Conservation (phyloP, 305 asterid species). For the Galium porrigens region DNA sequence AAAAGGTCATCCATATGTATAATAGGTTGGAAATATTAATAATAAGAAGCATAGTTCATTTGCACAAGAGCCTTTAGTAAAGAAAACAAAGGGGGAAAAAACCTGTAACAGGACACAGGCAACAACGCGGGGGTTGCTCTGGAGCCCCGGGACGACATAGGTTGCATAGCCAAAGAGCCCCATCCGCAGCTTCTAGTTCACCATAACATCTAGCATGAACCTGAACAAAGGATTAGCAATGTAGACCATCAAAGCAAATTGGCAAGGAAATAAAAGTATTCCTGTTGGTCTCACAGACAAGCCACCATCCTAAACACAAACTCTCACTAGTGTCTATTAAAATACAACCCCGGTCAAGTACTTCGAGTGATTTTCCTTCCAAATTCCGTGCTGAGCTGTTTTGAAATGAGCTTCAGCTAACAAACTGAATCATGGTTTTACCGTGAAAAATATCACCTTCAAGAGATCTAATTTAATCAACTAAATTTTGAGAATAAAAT, state of each 20-base stretch:
- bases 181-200: constrained; percentile 72
- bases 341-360: background rate
- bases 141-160: constrained; percentile 99
- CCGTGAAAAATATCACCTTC: background rate
- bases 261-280: background rate
- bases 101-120: constrained; percentile 95
- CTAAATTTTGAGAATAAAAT: background rate
- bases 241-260: background rate
- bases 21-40: background rate
- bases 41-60: background rate
- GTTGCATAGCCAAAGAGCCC: constrained; percentile 93
- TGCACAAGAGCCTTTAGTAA: background rate
- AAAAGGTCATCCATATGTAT: constrained; percentile 21
- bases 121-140: constrained; percentile 60
- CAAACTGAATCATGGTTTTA: background rate
- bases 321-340: background rate
- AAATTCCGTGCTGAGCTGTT: background rate
- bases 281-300: background rate
- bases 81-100: constrained; percentile 8
- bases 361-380: background rate
- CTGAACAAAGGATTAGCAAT: constrained; percentile 30
- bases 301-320: background rate
- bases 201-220: constrained; percentile 99
- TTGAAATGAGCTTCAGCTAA: background rate
- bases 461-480: background rate